Evolutionary conservation across 2,329 filamentous ascomycete genomes (phyloP).

Genomic region (Leptographium wingfieldii): DNA sequence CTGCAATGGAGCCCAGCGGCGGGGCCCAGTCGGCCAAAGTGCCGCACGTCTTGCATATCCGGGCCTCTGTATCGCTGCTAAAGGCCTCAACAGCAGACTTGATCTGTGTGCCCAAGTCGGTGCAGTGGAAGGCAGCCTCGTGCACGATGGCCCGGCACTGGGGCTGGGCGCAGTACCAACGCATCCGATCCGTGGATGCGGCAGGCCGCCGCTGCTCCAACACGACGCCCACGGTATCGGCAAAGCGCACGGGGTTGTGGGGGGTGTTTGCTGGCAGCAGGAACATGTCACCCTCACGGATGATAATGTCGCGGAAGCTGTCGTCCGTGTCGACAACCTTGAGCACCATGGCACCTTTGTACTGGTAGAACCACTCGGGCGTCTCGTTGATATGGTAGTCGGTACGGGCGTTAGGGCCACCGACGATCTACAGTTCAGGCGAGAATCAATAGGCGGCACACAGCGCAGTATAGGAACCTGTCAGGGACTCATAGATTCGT

Average conservation of each 20-base stretch:
- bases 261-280: constrained; percentile 88
- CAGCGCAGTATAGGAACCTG: not conserved
- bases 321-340: constrained; percentile 64
- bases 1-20: constrained; percentile 41
- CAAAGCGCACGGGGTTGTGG: constrained; percentile 88
- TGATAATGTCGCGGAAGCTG: constrained; percentile 71
- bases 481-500: not conserved
- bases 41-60: constrained; percentile 70
- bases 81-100: constrained; percentile 82
- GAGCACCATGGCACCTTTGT: constrained; percentile 85
- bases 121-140: constrained; percentile 79
- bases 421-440: constrained; percentile 39
- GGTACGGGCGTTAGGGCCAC: constrained; percentile 87
- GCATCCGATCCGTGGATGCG: constrained; percentile 60
- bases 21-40: constrained; percentile 47
- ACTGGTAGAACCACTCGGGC: constrained; percentile 96
- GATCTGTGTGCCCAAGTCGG: constrained; percentile 85
- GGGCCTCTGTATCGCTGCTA: constrained; percentile 49
- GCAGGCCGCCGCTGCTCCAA: constrained; percentile 72
- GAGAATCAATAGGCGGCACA: not conserved
- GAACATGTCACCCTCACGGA: constrained; percentile 89
- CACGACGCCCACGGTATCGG: constrained; percentile 85
- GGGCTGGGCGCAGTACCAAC: constrained; percentile 58
- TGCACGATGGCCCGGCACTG: constrained; percentile 60
- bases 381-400: constrained; percentile 98